Conservation (phyloP, 2,329 filamentous ascomycete genomes). For the Anthostomella pinea region DNA sequence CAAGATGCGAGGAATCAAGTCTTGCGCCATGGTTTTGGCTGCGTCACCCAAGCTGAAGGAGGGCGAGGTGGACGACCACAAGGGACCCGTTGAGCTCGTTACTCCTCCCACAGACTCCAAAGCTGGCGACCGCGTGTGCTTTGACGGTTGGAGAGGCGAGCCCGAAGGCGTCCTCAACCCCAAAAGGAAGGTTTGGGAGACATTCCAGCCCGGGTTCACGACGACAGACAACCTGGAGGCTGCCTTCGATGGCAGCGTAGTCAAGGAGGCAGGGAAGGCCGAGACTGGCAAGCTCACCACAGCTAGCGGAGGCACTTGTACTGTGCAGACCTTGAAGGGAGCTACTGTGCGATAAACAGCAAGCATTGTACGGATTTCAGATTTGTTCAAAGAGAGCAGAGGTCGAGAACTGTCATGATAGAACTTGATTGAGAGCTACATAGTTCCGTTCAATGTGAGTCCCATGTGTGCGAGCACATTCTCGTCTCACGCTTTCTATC, state of each 20-base stretch:
- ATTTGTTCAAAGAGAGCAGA: too few relatives aligned
- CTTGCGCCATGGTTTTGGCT: constrained; percentile 82
- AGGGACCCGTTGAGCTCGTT: constrained; percentile 88
- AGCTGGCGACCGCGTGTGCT: constrained; percentile 85
- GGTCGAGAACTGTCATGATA: too few relatives aligned
- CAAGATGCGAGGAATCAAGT: constrained; percentile 89
- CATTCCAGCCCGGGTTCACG: constrained; percentile 91
- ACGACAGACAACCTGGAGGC: constrained; percentile 80
- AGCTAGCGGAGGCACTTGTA: constrained; percentile 75
- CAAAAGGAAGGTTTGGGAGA: constrained; percentile 99
- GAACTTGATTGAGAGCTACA: constrained; percentile 17
- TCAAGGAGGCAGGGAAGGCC: constrained; percentile 73
- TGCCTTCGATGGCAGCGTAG: constrained; percentile 75
- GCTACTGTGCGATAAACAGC: constrained; percentile 73
- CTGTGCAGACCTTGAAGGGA: constrained; percentile 74
- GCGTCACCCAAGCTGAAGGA: constrained; percentile 81
- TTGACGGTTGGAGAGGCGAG: constrained; percentile 91
- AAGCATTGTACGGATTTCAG: constrained; percentile 1
- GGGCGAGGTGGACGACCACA: constrained; percentile 82
- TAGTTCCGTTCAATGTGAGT: constrained; percentile 2
- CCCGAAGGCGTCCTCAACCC: constrained; percentile 93
- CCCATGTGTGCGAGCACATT: not conserved
- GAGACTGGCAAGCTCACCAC: constrained; percentile 70
- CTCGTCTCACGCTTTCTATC: not conserved
- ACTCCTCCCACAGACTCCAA: constrained; percentile 73